Percentiles rank a stretch among this genome's conserved stretches.
Evolutionary conservation across 805 yeast genomes (phyloP).

Genomic region (Kuraishia piskuri): DNA sequence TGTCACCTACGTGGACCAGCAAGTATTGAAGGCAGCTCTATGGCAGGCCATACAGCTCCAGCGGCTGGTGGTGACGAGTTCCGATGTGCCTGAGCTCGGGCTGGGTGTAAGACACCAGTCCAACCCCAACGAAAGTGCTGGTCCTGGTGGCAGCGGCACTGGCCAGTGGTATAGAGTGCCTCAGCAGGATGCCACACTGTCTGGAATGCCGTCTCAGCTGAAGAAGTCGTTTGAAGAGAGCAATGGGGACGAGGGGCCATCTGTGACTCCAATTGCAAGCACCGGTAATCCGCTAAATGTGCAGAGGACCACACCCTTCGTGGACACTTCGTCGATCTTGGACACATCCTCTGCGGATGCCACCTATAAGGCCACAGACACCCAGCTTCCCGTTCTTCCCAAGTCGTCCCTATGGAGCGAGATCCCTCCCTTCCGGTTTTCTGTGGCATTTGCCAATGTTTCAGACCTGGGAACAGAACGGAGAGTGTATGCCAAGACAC

Average conservation of each 20-base stretch:
- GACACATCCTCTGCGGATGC: not conserved
- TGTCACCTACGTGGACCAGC: conserved; percentile 27
- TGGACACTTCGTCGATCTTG: not conserved
- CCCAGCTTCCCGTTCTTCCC: not conserved
- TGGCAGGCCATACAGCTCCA: conserved; percentile 41
- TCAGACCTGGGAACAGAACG: conserved; percentile 34
- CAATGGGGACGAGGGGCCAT: not conserved
- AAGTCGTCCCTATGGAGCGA: conserved; percentile 26
- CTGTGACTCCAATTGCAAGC: too few species aligned
- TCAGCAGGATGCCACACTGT: conserved; percentile 36
- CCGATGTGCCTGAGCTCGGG: conserved; percentile 19
- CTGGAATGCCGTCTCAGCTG: conserved; percentile 32
- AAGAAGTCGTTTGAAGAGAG: conserved; percentile 19
- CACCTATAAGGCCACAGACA: conserved; percentile 5
- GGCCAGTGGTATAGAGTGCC: conserved; percentile 32
- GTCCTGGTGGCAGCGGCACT: conserved; percentile 20
- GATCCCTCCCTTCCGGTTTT: conserved; percentile 46
- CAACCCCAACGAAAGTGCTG: conserved; percentile 4
- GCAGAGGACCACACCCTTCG: not conserved
- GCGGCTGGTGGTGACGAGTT: conserved; percentile 25
- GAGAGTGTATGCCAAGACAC: conserved; percentile 40
- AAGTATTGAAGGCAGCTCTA: conserved; percentile 34
- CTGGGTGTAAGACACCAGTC: conserved; percentile 8
- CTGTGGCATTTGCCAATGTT: conserved; percentile 41
- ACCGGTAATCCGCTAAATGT: not conserved